Evolutionary conservation across 2,329 filamentous ascomycete species (phyloP).

Genomic region (Trichoderma oligosporum): DNA sequence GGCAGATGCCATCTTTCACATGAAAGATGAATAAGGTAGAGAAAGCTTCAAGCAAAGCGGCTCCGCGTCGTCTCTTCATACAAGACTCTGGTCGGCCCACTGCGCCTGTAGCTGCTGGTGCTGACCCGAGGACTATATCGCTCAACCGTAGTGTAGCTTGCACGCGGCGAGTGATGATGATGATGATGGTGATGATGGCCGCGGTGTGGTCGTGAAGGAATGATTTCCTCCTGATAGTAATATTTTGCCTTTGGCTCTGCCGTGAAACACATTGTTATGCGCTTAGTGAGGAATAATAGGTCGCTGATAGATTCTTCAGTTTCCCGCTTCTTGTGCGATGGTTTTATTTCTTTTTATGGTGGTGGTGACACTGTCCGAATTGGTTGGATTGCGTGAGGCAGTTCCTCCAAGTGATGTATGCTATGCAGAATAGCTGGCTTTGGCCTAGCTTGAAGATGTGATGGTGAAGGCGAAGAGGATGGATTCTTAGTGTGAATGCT

Average conservation of each 20-base stretch:
- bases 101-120: conserved; percentile 24
- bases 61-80: conserved; percentile 40
- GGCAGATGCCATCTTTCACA: not conserved
- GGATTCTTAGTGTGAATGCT: no score
- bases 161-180: conserved; percentile 38
- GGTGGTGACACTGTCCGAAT: no score
- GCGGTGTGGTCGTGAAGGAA: conserved; percentile 42
- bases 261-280: conserved; percentile 47
- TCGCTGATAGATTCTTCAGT: no score
- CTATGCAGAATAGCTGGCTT: no score
- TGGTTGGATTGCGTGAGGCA: no score
- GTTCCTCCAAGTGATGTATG: no score
- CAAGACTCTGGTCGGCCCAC: conserved; percentile 30
- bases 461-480: no score
- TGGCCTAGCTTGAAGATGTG: no score
- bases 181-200: conserved; percentile 33
- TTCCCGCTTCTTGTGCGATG: not conserved
- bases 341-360: not conserved
- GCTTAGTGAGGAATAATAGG: not conserved
- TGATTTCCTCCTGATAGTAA: conserved; percentile 54
- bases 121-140: conserved; percentile 41
- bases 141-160: conserved; percentile 42
- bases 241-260: conserved; percentile 44
- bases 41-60: conserved; percentile 29
- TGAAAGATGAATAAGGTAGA: no score